phyloP scores from a whole-genome alignment of 202 grass and related monocot genomes.

The Saccharum hybrid region DNA sequence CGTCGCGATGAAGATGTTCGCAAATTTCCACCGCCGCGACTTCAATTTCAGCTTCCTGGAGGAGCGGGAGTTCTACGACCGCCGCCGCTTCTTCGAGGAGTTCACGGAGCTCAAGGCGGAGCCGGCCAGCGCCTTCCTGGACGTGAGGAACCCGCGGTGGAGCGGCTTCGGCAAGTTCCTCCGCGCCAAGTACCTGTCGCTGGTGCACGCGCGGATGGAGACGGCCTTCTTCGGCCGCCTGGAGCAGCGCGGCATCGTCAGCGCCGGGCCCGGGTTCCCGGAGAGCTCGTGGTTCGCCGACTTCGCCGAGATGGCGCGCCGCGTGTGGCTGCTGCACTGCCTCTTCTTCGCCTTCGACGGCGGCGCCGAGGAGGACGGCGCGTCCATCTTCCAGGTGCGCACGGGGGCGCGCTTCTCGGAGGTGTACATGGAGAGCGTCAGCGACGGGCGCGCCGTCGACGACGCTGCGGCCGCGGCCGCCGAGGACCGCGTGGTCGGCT shows the following conservation, averaged over 20 bases:
- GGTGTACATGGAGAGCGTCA: constrained; percentile 90
- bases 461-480: constrained; percentile 17
- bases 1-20: constrained; percentile 85
- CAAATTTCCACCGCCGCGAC: constrained; percentile 78
- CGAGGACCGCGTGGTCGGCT: constrained; percentile 58
- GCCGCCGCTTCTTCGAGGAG: constrained; percentile 77
- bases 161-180: constrained; percentile 72
- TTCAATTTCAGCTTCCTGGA: constrained; percentile 71
- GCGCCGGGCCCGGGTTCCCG: constrained; percentile 71
- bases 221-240: constrained; percentile 79
- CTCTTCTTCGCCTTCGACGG: constrained; percentile 86
- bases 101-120: constrained; percentile 73
- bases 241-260: constrained; percentile 79
- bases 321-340: constrained; percentile 88
- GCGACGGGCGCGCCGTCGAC: constrained; percentile 33
- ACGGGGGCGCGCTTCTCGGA: constrained; percentile 70
- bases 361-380: constrained; percentile 53
- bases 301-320: constrained; percentile 80
- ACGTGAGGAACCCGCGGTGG: constrained; percentile 57
- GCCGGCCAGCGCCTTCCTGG: constrained; percentile 52
- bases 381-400: constrained; percentile 79
- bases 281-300: constrained; percentile 70
- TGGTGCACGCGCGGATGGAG: constrained; percentile 94
- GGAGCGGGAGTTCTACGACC: constrained; percentile 70
- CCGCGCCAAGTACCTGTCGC: constrained; percentile 80